Conservation (phyloP, 345 rosid genomes). For the Diplotaxis tenuifolia region DNA sequence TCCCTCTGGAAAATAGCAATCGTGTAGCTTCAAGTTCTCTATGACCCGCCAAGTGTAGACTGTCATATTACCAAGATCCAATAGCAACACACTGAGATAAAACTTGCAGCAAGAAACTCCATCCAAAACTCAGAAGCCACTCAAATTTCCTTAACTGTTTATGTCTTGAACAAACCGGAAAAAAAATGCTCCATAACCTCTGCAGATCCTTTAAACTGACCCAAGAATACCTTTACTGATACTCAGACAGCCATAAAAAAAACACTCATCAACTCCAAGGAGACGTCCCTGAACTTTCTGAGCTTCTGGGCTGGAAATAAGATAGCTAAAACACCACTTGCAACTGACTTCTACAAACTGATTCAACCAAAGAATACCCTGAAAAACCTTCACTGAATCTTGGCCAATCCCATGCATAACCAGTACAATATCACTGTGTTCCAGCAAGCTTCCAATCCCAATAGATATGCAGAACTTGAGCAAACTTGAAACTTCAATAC, state of each 20-base stretch:
- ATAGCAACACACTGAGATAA: background rate
- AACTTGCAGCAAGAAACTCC: background rate
- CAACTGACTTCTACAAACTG: background rate
- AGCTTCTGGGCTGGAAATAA: background rate
- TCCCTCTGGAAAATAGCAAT: constrained; percentile 5
- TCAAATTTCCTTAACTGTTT: background rate
- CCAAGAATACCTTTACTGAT: background rate
- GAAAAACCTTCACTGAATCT: background rate
- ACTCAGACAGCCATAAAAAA: background rate
- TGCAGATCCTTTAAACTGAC: background rate
- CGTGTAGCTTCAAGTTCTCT: constrained; percentile 9
- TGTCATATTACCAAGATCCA: background rate
- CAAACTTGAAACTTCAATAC: background rate
- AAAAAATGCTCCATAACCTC: background rate
- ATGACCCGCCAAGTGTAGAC: background rate
- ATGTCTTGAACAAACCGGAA: background rate
- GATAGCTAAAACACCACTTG: background rate
- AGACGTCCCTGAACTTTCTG: background rate
- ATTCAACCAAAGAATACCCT: background rate
- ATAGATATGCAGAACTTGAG: background rate
- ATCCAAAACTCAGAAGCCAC: background rate
- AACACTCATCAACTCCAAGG: background rate
- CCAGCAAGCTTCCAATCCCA: background rate
- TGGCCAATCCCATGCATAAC: background rate
- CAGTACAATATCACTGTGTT: background rate